Percentiles rank a stretch among this genome's conserved stretches.
These are phyloP conservation scores for Phenoliferia sp. DNA, from an alignment of 1,284 basidiomycete species.

Conservation along the genomic window DNA sequence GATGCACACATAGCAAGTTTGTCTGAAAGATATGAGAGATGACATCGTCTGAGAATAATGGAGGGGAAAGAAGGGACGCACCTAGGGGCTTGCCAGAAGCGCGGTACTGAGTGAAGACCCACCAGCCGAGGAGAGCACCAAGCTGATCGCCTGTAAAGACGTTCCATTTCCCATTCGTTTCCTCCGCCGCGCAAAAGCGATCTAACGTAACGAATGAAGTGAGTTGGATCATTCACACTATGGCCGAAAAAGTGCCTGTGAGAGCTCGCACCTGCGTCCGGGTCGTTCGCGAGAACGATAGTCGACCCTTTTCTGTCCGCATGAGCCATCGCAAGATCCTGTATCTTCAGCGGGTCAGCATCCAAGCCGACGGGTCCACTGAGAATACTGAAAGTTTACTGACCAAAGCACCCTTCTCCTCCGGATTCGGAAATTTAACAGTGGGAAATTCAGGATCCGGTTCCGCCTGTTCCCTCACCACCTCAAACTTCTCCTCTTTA, in stretches of 20 bases:
- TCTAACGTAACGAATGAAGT: slow-evolving; percentile 51
- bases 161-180: slow-evolving; percentile 50
- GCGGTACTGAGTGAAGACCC: slow-evolving; percentile 57
- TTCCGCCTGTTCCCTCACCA: slow-evolving; percentile 35
- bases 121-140: slow-evolving; percentile 66
- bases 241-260: no score
- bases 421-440: slow-evolving; percentile 76
- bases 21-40: slow-evolving; percentile 41
- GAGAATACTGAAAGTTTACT: no score
- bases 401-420: slow-evolving; percentile 60
- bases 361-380: neutral
- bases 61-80: slow-evolving; percentile 28
- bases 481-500: slow-evolving; percentile 25
- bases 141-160: slow-evolving; percentile 80
- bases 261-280: slow-evolving; percentile 52
- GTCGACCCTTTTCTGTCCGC: slow-evolving; percentile 53
- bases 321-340: slow-evolving; percentile 64
- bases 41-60: neutral
- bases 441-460: slow-evolving; percentile 80
- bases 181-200: slow-evolving; percentile 73
- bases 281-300: slow-evolving; percentile 77
- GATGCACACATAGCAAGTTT: slow-evolving; percentile 77
- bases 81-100: slow-evolving; percentile 56
- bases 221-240: no score
- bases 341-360: neutral